Base-by-base conservation (phyloP, 371 early-diverging fungal genomes). In the Syncephalastrum racemosum region DNA sequence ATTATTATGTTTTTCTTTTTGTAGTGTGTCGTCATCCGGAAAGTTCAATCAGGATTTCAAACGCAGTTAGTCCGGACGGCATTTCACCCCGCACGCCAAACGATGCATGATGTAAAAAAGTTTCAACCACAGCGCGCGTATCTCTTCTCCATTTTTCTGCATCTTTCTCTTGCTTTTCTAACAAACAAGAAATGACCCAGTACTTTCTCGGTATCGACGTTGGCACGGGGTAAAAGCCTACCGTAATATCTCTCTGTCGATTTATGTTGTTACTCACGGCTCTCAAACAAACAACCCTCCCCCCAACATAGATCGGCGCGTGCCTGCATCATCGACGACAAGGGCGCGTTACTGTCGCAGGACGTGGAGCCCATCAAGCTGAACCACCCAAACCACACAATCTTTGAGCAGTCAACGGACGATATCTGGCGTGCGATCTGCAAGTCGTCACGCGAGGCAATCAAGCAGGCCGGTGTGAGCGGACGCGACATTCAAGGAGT, bases 181-280 rank as follows among this genome's bases (percentile, higher is more conserved):
- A 31, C 36, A 31, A 31, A 3, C 6, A 31, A 31, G 36, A 31
- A 27, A 31, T 31, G 36, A 3, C 36, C 10, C 36, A 24, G 2
- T 77, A 71, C 50, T 89, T 76, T 62, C 70, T 89, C 23, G 90
- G 90, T 43, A 80, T 89, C 27, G 90, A 89, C 58, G 88, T 88
- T 19, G 90, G 90, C 18, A 86, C 88, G 15, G 80, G 87, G 81
- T 83, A 71, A 47, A 20, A 50, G 16, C 19, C 5, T 31, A 18
- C 4, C 18, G 6, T 10, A 4, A 10, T 6, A 36, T 50, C 18
- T 31, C n/a, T 22, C 13, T 18, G 6, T 18, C 50, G 25, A 16
- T 16, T 50, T 24, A 12, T 3, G 49, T 2, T 27, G 0, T 18
- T 49, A n/a, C 4, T 13, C 15, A 8, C 42, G n/a, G 15, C 36